These are phyloP conservation scores for Ceratocystiopsis brevicomis DNA, from an alignment of 2,329 filamentous ascomycete genomes.

Conservation along the genomic window DNA sequence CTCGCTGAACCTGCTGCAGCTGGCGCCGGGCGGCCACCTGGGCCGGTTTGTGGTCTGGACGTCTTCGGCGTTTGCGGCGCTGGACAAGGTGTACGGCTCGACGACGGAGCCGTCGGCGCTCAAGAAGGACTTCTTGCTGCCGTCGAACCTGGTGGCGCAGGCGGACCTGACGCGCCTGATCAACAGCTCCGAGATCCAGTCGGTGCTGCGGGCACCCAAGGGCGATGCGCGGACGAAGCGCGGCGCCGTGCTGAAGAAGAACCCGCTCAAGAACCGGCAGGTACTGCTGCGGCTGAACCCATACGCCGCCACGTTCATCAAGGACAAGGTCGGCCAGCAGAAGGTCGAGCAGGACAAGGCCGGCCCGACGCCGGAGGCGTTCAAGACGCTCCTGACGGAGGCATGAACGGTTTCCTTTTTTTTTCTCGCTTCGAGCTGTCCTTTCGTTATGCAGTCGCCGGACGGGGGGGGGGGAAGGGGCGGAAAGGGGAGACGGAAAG, in stretches of 20 bases:
- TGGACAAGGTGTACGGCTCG: conserved; percentile 92
- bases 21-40: conserved; percentile 95
- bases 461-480: no score
- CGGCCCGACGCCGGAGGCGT: conserved; percentile 9
- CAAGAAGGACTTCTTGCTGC: conserved; percentile 98
- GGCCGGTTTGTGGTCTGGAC: conserved; percentile 99
- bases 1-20: conserved; percentile 94
- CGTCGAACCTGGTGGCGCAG: conserved; percentile 80
- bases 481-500: neutral
- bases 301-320: conserved; percentile 78
- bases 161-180: conserved; percentile 92
- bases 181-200: conserved; percentile 98
- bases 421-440: no score
- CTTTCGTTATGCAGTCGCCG: neutral
- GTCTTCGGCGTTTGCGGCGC: conserved; percentile 86
- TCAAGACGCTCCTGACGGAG: conserved; percentile 13
- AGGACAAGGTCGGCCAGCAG: conserved; percentile 64
- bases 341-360: conserved; percentile 21
- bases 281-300: conserved; percentile 97
- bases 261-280: conserved; percentile 98
- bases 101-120: conserved; percentile 75
- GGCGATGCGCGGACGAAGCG: conserved; percentile 83
- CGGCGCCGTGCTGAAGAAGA: conserved; percentile 93
- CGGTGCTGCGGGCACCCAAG: conserved; percentile 80
- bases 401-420: conserved; percentile 1